Conservation (phyloP, 2,329 filamentous ascomycete species). For the Xylariaceae sp. region DNA sequence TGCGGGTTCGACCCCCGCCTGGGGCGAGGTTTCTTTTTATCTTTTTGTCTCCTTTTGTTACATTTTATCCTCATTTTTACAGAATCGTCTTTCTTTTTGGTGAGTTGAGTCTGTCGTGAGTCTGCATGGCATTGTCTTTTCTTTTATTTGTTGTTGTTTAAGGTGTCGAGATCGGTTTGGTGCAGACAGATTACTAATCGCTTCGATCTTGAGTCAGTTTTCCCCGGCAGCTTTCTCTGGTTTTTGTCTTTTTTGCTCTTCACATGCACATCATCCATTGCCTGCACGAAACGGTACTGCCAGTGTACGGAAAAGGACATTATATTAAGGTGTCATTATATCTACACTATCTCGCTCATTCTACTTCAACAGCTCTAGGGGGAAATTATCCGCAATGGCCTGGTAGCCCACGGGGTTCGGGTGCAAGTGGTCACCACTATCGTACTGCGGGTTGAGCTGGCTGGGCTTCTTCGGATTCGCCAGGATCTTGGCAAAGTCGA, state of each 20-base stretch:
- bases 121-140: too few relatives aligned
- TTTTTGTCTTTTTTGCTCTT: too few relatives aligned
- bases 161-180: too few relatives aligned
- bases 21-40: slow-evolving; percentile 19
- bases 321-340: too few relatives aligned
- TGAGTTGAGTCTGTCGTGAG: too few relatives aligned
- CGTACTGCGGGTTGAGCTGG: slow-evolving; percentile 46
- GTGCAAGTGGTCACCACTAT: slow-evolving; percentile 62
- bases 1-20: slow-evolving; percentile 32
- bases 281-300: too few relatives aligned
- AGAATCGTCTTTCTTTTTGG: background rate
- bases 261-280: too few relatives aligned
- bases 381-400: slow-evolving; percentile 53
- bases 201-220: too few relatives aligned
- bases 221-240: too few relatives aligned
- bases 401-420: slow-evolving; percentile 56
- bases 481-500: slow-evolving; percentile 58
- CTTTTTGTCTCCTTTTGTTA: background rate
- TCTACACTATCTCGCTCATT: background rate
- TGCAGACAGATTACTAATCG: too few relatives aligned
- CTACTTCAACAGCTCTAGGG: slow-evolving; percentile 46
- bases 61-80: background rate
- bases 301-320: too few relatives aligned
- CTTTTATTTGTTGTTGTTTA: too few relatives aligned
- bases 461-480: slow-evolving; percentile 45